Evolutionary conservation across 441 rosid species (phyloP).

Genomic region (Populus trichocarpa): DNA sequence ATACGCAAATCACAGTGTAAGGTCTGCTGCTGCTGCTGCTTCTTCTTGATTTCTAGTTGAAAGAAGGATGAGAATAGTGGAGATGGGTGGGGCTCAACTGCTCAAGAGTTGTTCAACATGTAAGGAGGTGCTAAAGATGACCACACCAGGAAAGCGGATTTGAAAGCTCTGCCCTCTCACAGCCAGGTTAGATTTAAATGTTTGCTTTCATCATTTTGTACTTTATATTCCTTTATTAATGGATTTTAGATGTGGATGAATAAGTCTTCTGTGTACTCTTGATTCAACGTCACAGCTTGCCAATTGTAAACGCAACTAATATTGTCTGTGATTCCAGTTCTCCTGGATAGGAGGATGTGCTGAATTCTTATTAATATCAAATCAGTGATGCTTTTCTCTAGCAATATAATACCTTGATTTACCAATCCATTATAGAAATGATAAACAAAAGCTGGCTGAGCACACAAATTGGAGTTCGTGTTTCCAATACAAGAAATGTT

Average conservation of each 20-base stretch:
- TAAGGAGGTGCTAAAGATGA: conserved; percentile 76
- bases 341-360: too few relatives aligned
- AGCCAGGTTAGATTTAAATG: conserved; percentile 40
- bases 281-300: too few relatives aligned
- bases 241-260: background rate
- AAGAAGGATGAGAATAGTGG: conserved; percentile 87
- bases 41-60: conserved; percentile 48
- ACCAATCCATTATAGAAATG: background rate
- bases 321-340: too few relatives aligned
- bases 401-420: background rate
- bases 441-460: background rate
- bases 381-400: background rate
- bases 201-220: background rate
- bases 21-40: background rate
- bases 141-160: conserved; percentile 72
- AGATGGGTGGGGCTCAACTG: conserved; percentile 75
- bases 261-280: too few relatives aligned
- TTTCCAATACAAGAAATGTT: background rate
- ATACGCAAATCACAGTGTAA: background rate
- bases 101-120: conserved; percentile 61
- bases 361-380: background rate
- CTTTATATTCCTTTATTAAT: background rate
- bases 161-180: conserved; percentile 78
- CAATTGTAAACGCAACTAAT: too few relatives aligned
- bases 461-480: background rate